Evolutionary conservation across 2,329 filamentous ascomycete species (phyloP).

Genomic region (Ceratocystis eucalypticola): DNA sequence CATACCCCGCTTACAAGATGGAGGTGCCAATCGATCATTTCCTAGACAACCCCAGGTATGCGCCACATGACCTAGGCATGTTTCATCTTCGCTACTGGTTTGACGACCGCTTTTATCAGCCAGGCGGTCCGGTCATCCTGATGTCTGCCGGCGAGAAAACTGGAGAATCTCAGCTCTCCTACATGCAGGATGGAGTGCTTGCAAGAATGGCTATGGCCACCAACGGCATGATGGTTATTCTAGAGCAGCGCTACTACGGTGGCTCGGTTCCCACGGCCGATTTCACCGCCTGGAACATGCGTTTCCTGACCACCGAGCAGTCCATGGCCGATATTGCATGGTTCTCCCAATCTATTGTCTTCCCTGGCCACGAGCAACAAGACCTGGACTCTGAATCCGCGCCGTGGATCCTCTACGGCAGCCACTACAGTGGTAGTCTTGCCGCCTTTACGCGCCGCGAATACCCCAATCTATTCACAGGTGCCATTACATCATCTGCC

Average conservation of each 20-base stretch:
- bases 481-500: constrained; percentile 65
- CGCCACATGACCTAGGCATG: constrained; percentile 54
- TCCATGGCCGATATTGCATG: constrained; percentile 68
- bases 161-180: constrained; percentile 50
- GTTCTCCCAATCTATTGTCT: constrained; percentile 60
- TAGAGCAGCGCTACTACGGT: constrained; percentile 84
- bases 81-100: constrained; percentile 75
- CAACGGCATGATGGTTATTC: constrained; percentile 60
- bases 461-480: constrained; percentile 70
- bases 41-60: constrained; percentile 64
- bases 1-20: constrained; percentile 31
- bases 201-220: constrained; percentile 57
- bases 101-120: constrained; percentile 59
- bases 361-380: constrained; percentile 52
- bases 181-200: constrained; percentile 65
- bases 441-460: constrained; percentile 61
- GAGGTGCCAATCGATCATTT: constrained; percentile 61
- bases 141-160: constrained; percentile 58
- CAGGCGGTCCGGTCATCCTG: constrained; percentile 69
- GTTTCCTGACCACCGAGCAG: constrained; percentile 75
- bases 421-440: constrained; percentile 70
- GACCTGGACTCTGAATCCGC: constrained; percentile 52
- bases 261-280: constrained; percentile 55
- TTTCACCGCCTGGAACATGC: constrained; percentile 53
- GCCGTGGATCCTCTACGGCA: constrained; percentile 69